Evolutionary conservation across 1,139 yeast species (phyloP), one percentile per base, ranked within the genome.

Genomic region (Pichia sp.): DNA sequence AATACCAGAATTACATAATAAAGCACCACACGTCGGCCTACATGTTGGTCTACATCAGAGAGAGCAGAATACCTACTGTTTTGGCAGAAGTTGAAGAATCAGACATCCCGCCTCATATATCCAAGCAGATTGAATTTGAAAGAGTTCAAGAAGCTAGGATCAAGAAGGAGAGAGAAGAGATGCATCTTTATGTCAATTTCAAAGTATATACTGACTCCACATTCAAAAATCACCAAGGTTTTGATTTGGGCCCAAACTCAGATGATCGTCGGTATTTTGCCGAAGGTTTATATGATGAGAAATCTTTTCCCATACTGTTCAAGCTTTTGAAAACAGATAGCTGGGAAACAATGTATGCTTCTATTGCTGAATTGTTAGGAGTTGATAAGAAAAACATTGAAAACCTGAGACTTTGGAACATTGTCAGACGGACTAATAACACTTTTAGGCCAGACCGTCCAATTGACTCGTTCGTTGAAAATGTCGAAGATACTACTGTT

Each of bases 11-110:
- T 53, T 84, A 84, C 61, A 73, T 82, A 53, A 71, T 84, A 19
- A 80, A 90, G 62, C 81, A 96, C 53, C 93, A 89, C 49, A 90
- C 97, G 0, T 89, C 95, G 51, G 99, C 99, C 3, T 93, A 93
- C 68, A 93, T 93, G 99, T 80, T 93, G 72, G 99, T 93, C 3
- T 93, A 93, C 68, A 81, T 92, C 60, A 80, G 96, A 53, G 85
- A 87, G 66, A 72, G 79, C 7, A 80, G 79, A 44, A 71, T 84
- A 49, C 76, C 75, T 3, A 78, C 77, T 8, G 77, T 92, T 19
- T 75, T 93, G 57, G 84, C 84, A 7, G 80, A 78, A 0, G 78
- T 78, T 10, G 73, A 76, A 23, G 85, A 83, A 16, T 72, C 71
- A 5, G 82, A 80, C 55, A 81, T 88, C 42, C 97, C 98, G 4